Base-by-base conservation (phyloP, 257 asterid genomes). In the Solanum arcanum region DNA sequence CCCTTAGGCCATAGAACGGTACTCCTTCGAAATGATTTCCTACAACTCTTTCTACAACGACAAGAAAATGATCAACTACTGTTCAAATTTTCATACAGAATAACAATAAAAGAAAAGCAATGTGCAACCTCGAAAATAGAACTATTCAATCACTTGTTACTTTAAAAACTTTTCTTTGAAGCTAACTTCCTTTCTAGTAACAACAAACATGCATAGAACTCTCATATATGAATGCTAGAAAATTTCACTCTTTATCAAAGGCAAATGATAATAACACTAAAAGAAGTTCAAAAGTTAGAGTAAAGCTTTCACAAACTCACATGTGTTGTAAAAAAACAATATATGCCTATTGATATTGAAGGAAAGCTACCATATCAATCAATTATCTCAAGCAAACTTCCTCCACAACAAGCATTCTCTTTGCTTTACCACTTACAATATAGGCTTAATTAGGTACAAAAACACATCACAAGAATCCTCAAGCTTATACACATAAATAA, bases 21-120 rank as follows among this genome's bases (percentile, higher is more conserved):
- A 94, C 93, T 88, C 98, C 97, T 84, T 93, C 99, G 90, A 94
- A 92, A 91, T 93, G 98, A 86, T 89, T 91, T 69, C 95, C 88
- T 46, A 85, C 92, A 56, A 90, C 92, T 87, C 95, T 92, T 90
- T 95, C 98, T 96, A 91, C 88, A 92, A 94, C 89, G 86, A 91
- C n/a, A 66, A 89, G 37, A 89, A 86, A 89, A 88, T 35, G 74
- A 88, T 91, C 92, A 92, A 90, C 85, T 74, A 83, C 87, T 64
- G 86, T 83, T 86, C 47, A 62, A 41, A 84, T 72, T 42, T 90
- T 60, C 60, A 87, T 37, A 31, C 25, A 70, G 83, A 33, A 68
- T 70, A 84, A 87, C 86, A 81, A 47, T 46, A 62, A 78, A 62
- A 78, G 33, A 77, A 78, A 12, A 78, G 41, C 16, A 46, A 46